These are phyloP conservation scores for Pseudogymnoascus sp. DNA, from an alignment of 2,329 filamentous ascomycete species.

Conservation along the genomic window DNA sequence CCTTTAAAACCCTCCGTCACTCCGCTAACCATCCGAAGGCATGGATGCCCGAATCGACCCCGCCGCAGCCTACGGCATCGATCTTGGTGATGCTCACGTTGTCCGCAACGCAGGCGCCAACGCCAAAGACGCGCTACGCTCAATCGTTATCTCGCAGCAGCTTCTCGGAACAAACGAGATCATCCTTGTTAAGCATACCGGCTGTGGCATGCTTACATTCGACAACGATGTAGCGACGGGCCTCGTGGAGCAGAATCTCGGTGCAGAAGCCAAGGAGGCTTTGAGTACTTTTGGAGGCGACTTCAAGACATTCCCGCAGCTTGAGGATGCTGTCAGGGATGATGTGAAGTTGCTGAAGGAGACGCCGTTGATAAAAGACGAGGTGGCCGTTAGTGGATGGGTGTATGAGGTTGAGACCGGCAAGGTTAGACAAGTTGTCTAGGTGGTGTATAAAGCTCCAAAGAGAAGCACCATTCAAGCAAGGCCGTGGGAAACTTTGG, in stretches of 20 bases:
- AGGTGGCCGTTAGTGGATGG: slow-evolving; percentile 60
- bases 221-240: slow-evolving; percentile 46
- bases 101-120: slow-evolving; percentile 66
- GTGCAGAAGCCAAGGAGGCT: slow-evolving; percentile 29
- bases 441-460: neutral
- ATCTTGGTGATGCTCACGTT: slow-evolving; percentile 68
- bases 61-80: slow-evolving; percentile 58
- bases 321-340: slow-evolving; percentile 54
- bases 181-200: slow-evolving; percentile 42
- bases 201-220: slow-evolving; percentile 65
- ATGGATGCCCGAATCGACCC: slow-evolving; percentile 75
- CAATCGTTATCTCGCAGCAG: slow-evolving; percentile 70
- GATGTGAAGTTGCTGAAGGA: slow-evolving; percentile 57
- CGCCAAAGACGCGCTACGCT: slow-evolving; percentile 61
- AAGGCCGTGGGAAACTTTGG: neutral
- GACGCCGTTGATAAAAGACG: slow-evolving; percentile 49
- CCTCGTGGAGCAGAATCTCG: slow-evolving; percentile 50
- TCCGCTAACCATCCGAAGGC: slow-evolving; percentile 50
- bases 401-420: slow-evolving; percentile 72
- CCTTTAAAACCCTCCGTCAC: neutral
- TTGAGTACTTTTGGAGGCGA: slow-evolving; percentile 15
- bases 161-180: slow-evolving; percentile 69
- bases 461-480: neutral
- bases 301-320: slow-evolving; percentile 42
- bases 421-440: slow-evolving; percentile 43